phyloP scores from a whole-genome alignment of 805 yeast species.

The Wickerhamomyces rabaulensis region DNA sequence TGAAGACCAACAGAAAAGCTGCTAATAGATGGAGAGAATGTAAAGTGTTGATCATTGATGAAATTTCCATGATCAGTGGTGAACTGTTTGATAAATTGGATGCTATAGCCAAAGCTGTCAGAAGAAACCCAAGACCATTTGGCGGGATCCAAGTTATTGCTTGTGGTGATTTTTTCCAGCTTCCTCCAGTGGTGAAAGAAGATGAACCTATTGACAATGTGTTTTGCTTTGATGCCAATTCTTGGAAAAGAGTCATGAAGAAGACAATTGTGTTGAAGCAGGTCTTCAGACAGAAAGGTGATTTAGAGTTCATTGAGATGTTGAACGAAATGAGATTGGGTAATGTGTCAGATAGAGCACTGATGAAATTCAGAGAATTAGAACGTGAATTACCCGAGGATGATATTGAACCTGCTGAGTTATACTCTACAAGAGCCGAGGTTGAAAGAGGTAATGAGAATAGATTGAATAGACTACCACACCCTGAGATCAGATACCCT shows the following conservation, averaged over 20 bases:
- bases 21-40: conserved; percentile 48
- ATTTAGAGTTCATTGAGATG: conserved; percentile 64
- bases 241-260: conserved; percentile 58
- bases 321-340: conserved; percentile 72
- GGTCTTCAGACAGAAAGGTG: conserved; percentile 76
- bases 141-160: conserved; percentile 77
- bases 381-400: conserved; percentile 47
- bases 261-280: conserved; percentile 54
- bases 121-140: conserved; percentile 49
- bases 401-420: conserved; percentile 67
- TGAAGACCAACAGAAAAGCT: conserved; percentile 47
- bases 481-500: conserved; percentile 36
- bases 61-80: conserved; percentile 77
- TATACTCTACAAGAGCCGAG: conserved; percentile 68
- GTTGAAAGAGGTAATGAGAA: conserved; percentile 60
- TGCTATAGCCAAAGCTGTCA: conserved; percentile 47
- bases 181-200: conserved; percentile 61
- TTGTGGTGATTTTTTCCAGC: conserved; percentile 79
- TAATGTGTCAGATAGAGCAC: conserved; percentile 41
- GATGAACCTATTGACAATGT: conserved; percentile 25
- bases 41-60: conserved; percentile 67
- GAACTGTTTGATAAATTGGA: conserved; percentile 59
- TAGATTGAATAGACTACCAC: conserved; percentile 42
- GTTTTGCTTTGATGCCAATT: conserved; percentile 61
- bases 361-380: conserved; percentile 44